Evolutionary conservation across 1,284 basidiomycete species (phyloP).

Genomic region (Ustilago loliicola): DNA sequence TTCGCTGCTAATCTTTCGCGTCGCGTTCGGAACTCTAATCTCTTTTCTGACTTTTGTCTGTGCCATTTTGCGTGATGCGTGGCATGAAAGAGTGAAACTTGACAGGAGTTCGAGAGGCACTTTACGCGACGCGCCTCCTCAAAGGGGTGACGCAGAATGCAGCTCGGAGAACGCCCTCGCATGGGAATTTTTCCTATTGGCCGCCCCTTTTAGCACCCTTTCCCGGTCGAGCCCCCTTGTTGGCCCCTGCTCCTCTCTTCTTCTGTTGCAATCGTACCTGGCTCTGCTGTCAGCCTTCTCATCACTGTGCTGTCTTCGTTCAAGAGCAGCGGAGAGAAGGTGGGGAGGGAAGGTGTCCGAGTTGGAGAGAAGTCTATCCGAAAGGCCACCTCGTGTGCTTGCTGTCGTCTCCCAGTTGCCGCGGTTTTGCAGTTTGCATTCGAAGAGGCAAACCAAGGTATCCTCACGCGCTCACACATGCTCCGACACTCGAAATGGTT

Average conservation of each 20-base stretch:
- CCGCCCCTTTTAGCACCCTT: background rate
- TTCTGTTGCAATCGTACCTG: background rate
- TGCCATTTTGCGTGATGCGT: background rate
- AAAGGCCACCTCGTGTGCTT: background rate
- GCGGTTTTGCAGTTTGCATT: too few relatives aligned
- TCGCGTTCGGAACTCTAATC: conserved; percentile 4
- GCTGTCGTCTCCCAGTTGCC: too few relatives aligned
- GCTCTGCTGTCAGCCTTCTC: too few relatives aligned
- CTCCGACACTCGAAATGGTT: background rate
- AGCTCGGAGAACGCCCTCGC: conserved; percentile 39
- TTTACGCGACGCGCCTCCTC: conserved; percentile 22
- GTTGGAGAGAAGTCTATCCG: conserved; percentile 10
- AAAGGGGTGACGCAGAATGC: conserved; percentile 9
- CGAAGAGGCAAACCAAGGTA: too few relatives aligned
- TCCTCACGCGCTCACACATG: too few relatives aligned
- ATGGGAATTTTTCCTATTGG: conserved; percentile 26
- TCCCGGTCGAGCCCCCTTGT: background rate
- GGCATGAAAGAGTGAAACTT: conserved; percentile 1
- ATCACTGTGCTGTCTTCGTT: too few relatives aligned
- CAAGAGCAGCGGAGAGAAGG: too few relatives aligned
- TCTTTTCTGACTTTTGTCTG: background rate
- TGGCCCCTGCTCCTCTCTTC: background rate
- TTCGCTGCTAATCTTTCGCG: conserved; percentile 4
- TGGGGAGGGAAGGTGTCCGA: background rate
- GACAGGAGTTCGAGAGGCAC: background rate